Conservation (phyloP, 495 filamentous ascomycete species). For the Amphirosellinia nigrospora region DNA sequence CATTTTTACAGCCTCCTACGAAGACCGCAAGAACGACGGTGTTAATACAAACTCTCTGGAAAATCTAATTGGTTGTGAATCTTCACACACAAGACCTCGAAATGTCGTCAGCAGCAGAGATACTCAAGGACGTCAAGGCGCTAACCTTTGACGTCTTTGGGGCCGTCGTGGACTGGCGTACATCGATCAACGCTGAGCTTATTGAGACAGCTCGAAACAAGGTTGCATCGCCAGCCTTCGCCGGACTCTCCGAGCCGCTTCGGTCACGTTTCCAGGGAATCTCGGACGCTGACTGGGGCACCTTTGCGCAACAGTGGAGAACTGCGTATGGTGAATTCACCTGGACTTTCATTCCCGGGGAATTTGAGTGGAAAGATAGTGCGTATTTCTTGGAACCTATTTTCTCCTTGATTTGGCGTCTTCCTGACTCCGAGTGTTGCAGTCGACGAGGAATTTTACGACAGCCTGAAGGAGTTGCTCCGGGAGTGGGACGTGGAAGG, state of each 20-base stretch:
- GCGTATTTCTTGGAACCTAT: too few relatives aligned
- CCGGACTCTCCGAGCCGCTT: slow-evolving; percentile 51
- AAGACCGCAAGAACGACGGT: background rate
- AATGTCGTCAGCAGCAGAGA: slow-evolving; percentile 9
- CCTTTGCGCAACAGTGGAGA: slow-evolving; percentile 72
- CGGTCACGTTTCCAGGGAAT: slow-evolving; percentile 57
- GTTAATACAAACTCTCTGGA: background rate
- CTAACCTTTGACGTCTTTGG: slow-evolving; percentile 73
- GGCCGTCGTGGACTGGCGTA: slow-evolving; percentile 77
- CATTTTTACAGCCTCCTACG: background rate
- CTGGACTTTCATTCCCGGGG: slow-evolving; percentile 54
- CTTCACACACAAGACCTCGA: background rate
- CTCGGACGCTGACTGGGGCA: slow-evolving; percentile 62
- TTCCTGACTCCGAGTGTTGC: too few relatives aligned
- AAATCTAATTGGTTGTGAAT: background rate
- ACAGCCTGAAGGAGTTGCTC: slow-evolving; percentile 64
- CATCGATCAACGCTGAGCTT: slow-evolving; percentile 62
- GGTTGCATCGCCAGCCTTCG: slow-evolving; percentile 37
- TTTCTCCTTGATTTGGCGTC: too few relatives aligned
- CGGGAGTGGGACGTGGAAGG: slow-evolving; percentile 56
- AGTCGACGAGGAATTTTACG: slow-evolving; percentile 74
- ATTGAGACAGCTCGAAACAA: slow-evolving; percentile 53
- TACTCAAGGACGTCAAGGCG: slow-evolving; percentile 44
- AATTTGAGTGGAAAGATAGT: slow-evolving; percentile 53
- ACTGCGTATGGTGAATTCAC: slow-evolving; percentile 67